Evolutionary conservation across 345 rosid genomes (phyloP), one percentile per base, ranked within the genome.

Genomic region (Arabidopsis arenosa): DNA sequence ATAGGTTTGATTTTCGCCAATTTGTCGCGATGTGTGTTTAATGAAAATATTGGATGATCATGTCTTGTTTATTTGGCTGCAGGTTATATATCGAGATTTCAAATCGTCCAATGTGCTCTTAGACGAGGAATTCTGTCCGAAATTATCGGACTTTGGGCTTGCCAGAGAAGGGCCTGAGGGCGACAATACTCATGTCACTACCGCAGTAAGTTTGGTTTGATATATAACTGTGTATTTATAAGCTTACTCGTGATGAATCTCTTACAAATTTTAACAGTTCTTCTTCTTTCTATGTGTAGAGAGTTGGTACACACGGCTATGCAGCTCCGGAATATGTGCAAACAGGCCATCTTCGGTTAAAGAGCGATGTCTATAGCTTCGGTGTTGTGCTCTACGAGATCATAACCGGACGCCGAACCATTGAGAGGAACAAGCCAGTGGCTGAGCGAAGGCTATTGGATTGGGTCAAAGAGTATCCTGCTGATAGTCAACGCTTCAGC

Each of bases 281-380:
- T 78, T 54, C 60, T 74, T 73, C 13, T 5, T 56, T 43, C 7
- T 63, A 4, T 64, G 13, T 57, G 18, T 74, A 91, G 97, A 92
- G 85, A 18, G 94, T 91, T 11, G 97, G 97, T 18, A 93, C 98
- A 14, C 75, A 82, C 3, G 98, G 98, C 9, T 93, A 93, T 77
- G 98, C 98, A 23, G 97, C 96, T 41, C 98, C 98, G 0, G 98
- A 93, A 66, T 93, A 93, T 55, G 77, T 93, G 0, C 79, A 88
- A 81, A 91, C 98, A 0, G 97, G 98, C 17, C 96, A 84, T 82
- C 84, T 93, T 41, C 87, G 96, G 11, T 39, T 81, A 14, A 87
- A 84, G 63, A 91, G 97, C 33, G 98, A 91, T 47, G 97, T 91
- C 0, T 93, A 93, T 85, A 91, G 98, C 77, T 91, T 88, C 37